Percentiles rank a stretch among this genome's conserved stretches.
Conservation (phyloP, 2,329 filamentous ascomycete genomes). For the Alternaria consortialis region DNA sequence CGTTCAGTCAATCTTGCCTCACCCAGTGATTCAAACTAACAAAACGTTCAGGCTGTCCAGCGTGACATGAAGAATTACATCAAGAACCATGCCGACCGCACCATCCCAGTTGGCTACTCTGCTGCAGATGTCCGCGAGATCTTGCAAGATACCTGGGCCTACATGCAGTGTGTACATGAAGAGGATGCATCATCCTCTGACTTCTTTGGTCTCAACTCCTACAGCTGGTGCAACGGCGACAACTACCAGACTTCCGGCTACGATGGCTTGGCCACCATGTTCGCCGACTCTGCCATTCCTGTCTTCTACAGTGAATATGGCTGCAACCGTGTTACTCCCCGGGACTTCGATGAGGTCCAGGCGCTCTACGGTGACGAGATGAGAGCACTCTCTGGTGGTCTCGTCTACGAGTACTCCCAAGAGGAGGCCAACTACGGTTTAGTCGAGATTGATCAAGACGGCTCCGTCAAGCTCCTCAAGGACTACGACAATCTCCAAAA, state of each 20-base stretch:
- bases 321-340: conserved; percentile 72
- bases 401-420: conserved; percentile 83
- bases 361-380: conserved; percentile 77
- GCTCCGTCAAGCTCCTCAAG: conserved; percentile 52
- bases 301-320: conserved; percentile 86
- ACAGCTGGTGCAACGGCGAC: conserved; percentile 76
- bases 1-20: conserved; percentile 15
- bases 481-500: conserved; percentile 73
- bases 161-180: conserved; percentile 71
- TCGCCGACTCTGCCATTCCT: conserved; percentile 72
- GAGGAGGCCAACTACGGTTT: conserved; percentile 69
- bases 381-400: conserved; percentile 76
- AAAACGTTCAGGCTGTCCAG: conserved; percentile 61
- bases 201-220: conserved; percentile 80
- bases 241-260: conserved; percentile 69
- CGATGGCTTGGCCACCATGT: conserved; percentile 69
- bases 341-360: conserved; percentile 78
- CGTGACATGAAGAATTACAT: conserved; percentile 76
- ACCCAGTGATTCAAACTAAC: not conserved
- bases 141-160: conserved; percentile 78
- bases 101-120: conserved; percentile 73
- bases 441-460: conserved; percentile 56
- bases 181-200: conserved; percentile 72
- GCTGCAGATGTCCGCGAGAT: conserved; percentile 78
- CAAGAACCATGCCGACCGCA: conserved; percentile 63